Evolutionary conservation across 2,329 filamentous ascomycete genomes (phyloP), one percentile per base, ranked within the genome.

Genomic region (Scolecobasidium constrictum): DNA sequence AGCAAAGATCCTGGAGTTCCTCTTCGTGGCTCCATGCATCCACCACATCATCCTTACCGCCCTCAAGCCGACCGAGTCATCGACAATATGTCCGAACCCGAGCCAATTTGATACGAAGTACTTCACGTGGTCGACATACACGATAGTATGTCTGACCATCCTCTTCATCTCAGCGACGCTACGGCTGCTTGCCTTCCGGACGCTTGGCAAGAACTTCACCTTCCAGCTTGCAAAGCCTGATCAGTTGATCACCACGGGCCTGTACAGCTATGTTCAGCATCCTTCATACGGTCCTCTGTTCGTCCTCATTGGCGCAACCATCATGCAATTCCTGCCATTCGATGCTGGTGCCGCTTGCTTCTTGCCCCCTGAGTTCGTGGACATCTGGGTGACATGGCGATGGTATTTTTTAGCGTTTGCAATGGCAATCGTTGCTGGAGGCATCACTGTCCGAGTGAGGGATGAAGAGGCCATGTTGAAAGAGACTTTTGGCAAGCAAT

Each of bases 401-500:
- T 13, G 19, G 33, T 3, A 17, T 7, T 16, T 6, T n/a, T 22
- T 26, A 16, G 23, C 3, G 4, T 13, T 5, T 7, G 28, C 21
- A 17, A 39, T 18, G n/a, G 23, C 15, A 11, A 16, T 33, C 52
- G 35, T 57, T 21, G 15, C 58, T 5, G 38, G 56, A 3, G 50
- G 47, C 0, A 38, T 63, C 3, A 56, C 71, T 28, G 23, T 22
- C 4, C 26, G 42, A 18, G 64, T 75, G 1, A 50, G 42, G 22
- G 63, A 75, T 46, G 71, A 74, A 49, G 72, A 77, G 49, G 45
- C 38, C 1, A 72, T 77, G 71, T 46, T 76, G 47, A 58, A 50
- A 39, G 56, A 50, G 4, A 53, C 57, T 13, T 75, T 75, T 56
- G 67, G 68, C 1, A 47, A 50, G 9, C 56, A 67, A 38, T 76